Conservation (phyloP, 2,329 filamentous ascomycete species). For the Paramyrothecium sp. region DNA sequence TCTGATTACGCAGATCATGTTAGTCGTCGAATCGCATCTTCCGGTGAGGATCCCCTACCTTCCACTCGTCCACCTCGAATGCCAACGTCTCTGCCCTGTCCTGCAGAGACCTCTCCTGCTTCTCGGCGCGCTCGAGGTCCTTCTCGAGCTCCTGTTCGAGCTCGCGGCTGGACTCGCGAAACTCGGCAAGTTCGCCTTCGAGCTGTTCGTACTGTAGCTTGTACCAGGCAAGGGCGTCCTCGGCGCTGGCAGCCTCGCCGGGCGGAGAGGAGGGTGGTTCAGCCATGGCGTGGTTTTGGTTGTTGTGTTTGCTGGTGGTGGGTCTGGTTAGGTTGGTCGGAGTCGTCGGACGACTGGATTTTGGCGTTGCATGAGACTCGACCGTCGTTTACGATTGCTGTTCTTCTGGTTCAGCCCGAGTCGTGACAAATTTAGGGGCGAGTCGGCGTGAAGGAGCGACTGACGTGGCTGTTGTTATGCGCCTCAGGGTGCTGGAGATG, state of each 20-base stretch:
- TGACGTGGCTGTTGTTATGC: no score
- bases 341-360: background rate
- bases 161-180: conserved; percentile 90
- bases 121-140: conserved; percentile 93
- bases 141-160: conserved; percentile 93
- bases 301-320: conserved; percentile 8
- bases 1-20: conserved; percentile 45
- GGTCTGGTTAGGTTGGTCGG: conserved; percentile 8
- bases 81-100: conserved; percentile 81
- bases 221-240: conserved; percentile 89
- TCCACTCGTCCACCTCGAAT: conserved; percentile 98
- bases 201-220: conserved; percentile 93
- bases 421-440: no score
- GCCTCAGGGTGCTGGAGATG: no score
- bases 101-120: conserved; percentile 80
- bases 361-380: conserved; percentile 6
- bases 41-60: conserved; percentile 63
- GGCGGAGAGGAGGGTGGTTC: conserved; percentile 64
- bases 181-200: conserved; percentile 88
- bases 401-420: no score
- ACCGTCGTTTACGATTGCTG: background rate
- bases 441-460: no score
- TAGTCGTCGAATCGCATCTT: conserved; percentile 7
- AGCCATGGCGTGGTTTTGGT: conserved; percentile 50
- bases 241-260: conserved; percentile 50